Base-by-base conservation (phyloP, 768 basidiomycete genomes). In the Neoboletus brunneissimus region DNA sequence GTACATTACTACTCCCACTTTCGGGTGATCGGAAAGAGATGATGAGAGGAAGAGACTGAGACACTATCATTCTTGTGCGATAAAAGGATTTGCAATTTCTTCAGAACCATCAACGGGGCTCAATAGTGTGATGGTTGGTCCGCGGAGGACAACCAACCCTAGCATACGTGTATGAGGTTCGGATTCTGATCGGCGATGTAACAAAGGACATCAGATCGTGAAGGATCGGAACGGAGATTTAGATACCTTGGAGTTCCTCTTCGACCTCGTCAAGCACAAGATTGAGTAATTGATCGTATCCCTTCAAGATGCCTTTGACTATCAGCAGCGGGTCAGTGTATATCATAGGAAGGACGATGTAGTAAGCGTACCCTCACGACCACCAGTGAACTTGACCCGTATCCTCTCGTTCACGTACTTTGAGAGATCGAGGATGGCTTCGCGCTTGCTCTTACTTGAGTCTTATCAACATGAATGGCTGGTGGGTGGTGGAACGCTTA, bases 331-430 rank as follows among this genome's bases (percentile, higher is more conserved):
- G 23, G 47, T 61, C 32, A 53, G 42, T 5, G n/a, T n/a, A 38
- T 3, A 38, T 53, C 38, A 54, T 15, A 11, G 13, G 41, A 22
- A 13, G 31, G 41, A n/a, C 16, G 22, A 23, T 9, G 16, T 4
- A 13, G 13, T 2, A 4, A 66, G 65, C 56, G 49, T 58, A 91
- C 95, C 94, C 83, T 99, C 94, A 40, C 97, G 78, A 38, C 96
- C 96, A 43, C 97, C 97, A n/a, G 93, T 93, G 69, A 99, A 98
- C 74, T 97, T 98, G 67, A 98, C 94, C 54, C 93, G 77, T 68
- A 99, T 91, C 59, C 85, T 82, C 72, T 94, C 87, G 72, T 96
- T 91, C 51, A 89, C 89, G 65, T 97, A 98, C 72, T 96, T 95
- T 48, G 90, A 85, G 32, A 98, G 85, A 72, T 98, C 94, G 32